Evolutionary conservation across 1,284 basidiomycete species (phyloP).

Genomic region (Ceratobasidium theobromae): DNA sequence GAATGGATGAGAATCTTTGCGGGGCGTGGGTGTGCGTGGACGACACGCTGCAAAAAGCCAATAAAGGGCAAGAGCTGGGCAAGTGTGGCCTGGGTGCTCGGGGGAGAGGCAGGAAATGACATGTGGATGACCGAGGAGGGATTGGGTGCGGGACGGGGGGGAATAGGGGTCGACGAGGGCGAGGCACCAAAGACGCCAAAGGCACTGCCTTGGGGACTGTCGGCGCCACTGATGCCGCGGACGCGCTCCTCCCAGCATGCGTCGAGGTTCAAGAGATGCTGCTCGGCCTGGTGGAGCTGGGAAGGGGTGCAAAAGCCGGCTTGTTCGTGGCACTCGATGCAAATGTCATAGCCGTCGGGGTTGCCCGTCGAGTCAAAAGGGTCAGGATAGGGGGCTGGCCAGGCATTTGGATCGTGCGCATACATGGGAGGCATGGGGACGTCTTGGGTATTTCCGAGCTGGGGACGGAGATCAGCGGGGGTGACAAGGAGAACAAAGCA

Average conservation of each 20-base stretch:
- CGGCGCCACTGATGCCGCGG: slow-evolving; percentile 36
- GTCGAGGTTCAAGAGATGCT: slow-evolving; percentile 65
- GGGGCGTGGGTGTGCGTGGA: slow-evolving; percentile 54
- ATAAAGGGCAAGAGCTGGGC: slow-evolving; percentile 59
- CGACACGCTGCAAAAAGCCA: slow-evolving; percentile 60
- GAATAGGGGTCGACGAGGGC: slow-evolving; percentile 35
- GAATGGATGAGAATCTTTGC: slow-evolving; percentile 72
- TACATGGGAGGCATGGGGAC: slow-evolving; percentile 54
- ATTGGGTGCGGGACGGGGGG: slow-evolving; percentile 65
- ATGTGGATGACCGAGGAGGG: slow-evolving; percentile 60
- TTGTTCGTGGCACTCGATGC: slow-evolving; percentile 81
- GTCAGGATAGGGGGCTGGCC: slow-evolving; percentile 39
- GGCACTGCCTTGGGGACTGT: slow-evolving; percentile 21
- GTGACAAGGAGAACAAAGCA: background rate
- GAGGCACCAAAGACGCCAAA: slow-evolving; percentile 22
- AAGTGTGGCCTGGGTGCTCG: slow-evolving; percentile 45
- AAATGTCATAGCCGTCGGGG: slow-evolving; percentile 74
- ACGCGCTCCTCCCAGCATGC: slow-evolving; percentile 51
- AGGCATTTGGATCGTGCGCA: slow-evolving; percentile 27
- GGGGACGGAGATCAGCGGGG: background rate
- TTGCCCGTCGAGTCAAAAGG: slow-evolving; percentile 64
- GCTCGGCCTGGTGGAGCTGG: slow-evolving; percentile 68
- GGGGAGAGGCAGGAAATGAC: slow-evolving; percentile 36
- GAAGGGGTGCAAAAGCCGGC: slow-evolving; percentile 64
- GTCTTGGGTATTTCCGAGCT: slow-evolving; percentile 76